Evolutionary conservation across 2,329 filamentous ascomycete genomes (phyloP).

Genomic region (Xylariaceae sp.): DNA sequence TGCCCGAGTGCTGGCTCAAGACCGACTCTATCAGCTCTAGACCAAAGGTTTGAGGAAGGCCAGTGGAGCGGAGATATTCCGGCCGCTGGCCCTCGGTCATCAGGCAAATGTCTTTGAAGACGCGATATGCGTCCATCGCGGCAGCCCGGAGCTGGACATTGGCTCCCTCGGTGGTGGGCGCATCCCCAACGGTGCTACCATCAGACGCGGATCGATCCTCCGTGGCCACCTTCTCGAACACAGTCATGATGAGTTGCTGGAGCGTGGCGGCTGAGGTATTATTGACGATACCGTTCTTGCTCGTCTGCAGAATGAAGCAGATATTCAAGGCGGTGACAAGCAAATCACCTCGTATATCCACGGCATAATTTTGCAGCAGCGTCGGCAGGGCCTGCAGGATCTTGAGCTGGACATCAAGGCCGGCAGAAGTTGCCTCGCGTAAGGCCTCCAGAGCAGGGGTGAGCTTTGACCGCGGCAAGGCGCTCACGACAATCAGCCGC

Average conservation of each 20-base stretch:
- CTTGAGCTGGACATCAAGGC: constrained; percentile 88
- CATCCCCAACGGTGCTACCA: constrained; percentile 55
- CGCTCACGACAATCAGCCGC: constrained; percentile 73
- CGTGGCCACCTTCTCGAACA: constrained; percentile 81
- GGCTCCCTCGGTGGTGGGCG: constrained; percentile 56
- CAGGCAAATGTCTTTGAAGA: constrained; percentile 85
- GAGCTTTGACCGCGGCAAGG: constrained; percentile 69
- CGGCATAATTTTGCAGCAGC: constrained; percentile 81
- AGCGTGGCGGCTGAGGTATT: constrained; percentile 95
- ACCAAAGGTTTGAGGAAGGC: constrained; percentile 73
- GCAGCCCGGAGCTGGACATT: constrained; percentile 60
- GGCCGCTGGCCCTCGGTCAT: constrained; percentile 78
- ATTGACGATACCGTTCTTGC: constrained; percentile 88
- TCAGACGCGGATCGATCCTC: constrained; percentile 62
- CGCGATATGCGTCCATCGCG: constrained; percentile 76
- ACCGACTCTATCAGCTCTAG: constrained; percentile 90
- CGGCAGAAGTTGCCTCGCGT: constrained; percentile 72
- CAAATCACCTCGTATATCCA: constrained; percentile 71
- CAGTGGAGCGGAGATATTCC: constrained; percentile 72
- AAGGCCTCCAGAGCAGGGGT: constrained; percentile 84
- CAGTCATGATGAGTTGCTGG: constrained; percentile 84
- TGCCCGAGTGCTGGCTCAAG: constrained; percentile 72
- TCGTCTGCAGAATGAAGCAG: constrained; percentile 83
- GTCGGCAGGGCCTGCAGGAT: constrained; percentile 88
- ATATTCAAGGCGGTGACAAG: constrained; percentile 79